Evolutionary conservation across 345 rosid species (phyloP).

Genomic region (Populus pruinosa): DNA sequence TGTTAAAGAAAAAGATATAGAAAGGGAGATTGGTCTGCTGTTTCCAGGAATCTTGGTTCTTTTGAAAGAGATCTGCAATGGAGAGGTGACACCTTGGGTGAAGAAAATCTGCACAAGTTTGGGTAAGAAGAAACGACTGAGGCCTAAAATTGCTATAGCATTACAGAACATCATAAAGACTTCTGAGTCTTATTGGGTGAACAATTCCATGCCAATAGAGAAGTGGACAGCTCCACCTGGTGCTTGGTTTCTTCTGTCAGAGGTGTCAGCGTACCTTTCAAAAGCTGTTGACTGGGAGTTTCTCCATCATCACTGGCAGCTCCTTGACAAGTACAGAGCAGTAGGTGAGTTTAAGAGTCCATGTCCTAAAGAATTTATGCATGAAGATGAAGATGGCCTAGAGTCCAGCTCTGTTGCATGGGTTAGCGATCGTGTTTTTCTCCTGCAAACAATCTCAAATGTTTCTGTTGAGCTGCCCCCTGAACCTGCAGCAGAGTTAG

Average conservation of each 20-base stretch:
- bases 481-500: conserved; percentile 84
- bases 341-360: conserved; percentile 36
- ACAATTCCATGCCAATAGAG: conserved; percentile 59
- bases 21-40: conserved; percentile 44
- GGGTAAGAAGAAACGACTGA: conserved; percentile 75
- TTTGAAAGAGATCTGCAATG: conserved; percentile 60
- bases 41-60: conserved; percentile 64
- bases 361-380: conserved; percentile 22
- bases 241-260: conserved; percentile 96
- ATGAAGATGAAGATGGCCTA: conserved; percentile 36
- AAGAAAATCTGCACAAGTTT: conserved; percentile 75
- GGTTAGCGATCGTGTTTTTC: conserved; percentile 92
- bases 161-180: conserved; percentile 72
- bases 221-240: conserved; percentile 96
- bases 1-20: conserved; percentile 29
- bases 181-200: conserved; percentile 83
- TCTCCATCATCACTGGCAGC: conserved; percentile 86
- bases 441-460: conserved; percentile 83
- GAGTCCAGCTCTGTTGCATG: conserved; percentile 60
- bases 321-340: conserved; percentile 62
- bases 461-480: conserved; percentile 82
- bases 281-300: conserved; percentile 87
- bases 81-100: conserved; percentile 85
- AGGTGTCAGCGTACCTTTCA: conserved; percentile 66
- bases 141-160: conserved; percentile 56